Base-by-base conservation (phyloP, 306 rosid genomes). In the Canavalia ensiformis region DNA sequence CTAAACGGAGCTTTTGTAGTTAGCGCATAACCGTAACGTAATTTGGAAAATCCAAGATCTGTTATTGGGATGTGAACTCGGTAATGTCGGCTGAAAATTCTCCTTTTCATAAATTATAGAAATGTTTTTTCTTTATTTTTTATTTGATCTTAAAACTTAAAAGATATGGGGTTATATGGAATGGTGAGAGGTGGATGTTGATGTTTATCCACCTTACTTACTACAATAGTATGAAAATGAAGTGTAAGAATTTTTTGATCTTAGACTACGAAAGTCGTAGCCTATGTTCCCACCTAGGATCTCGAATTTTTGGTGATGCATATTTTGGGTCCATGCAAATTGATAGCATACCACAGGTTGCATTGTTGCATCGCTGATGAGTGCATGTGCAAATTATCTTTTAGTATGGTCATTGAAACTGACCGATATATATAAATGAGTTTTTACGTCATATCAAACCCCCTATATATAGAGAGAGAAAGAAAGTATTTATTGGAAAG, bases 51-150 rank as follows among this genome's bases (percentile, higher is more conserved):
- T 88, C 83, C 66, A 83, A 78, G 82, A 78, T 78, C 82, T 66
- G 64, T 83, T 79, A 81, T 89, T 78, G 93, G 85, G 85, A 82
- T 68, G 83, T 74, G 87, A 81, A 81, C 77, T 78, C 56, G 58
- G 59, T 35, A 46, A 46, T 37, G 44, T 0, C 7, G 30, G 59
- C 58, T 69, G n/a, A 35, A 8, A 56, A 79, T 18, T 79, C 41
- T 58, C 82, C 68, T 18, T 18, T 18, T 18, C 1, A 77, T 66
- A 54, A 25, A 66, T 29, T 3, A 13, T 33, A 60, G 31, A 37
- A 25, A 25, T 66, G 9, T 65, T 52, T 1, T 6, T 9, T 72
- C 37, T 33, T 12, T 10, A 44, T 4, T 42, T 3, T 0, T 35
- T 4, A 42, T 44, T 18, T 76, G 3, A 11, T 66, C 28, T 3